Percentiles rank a stretch among this genome's conserved stretches.
phyloP scores from a whole-genome alignment of 129 eudicot species.

The Flaveria trinervia region DNA sequence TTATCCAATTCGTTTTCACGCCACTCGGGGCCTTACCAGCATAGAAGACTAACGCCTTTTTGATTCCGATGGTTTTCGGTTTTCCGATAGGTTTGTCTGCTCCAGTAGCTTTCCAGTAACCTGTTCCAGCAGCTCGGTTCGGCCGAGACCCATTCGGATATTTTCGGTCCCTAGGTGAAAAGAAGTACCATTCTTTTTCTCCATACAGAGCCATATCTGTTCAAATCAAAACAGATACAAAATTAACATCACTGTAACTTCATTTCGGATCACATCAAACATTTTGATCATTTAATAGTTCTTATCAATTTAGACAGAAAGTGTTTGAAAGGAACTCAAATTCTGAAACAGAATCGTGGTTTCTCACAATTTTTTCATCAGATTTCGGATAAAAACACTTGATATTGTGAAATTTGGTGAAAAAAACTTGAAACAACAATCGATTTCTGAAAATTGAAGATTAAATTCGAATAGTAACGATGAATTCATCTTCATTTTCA shows the following conservation, averaged over 20 bases:
- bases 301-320: no score
- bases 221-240: neutral
- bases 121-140: conserved; percentile 24
- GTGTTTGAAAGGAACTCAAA: neutral
- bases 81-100: conserved; percentile 31
- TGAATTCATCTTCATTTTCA: no score
- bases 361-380: no score
- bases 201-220: conserved; percentile 32
- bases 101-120: conserved; percentile 42
- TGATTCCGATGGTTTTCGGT: conserved; percentile 14
- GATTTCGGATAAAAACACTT: no score
- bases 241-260: neutral
- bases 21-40: conserved; percentile 24
- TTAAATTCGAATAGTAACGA: no score
- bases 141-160: conserved; percentile 39
- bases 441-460: no score
- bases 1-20: conserved; percentile 35
- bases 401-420: no score
- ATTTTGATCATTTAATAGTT: no score
- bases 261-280: no score
- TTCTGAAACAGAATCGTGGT: neutral
- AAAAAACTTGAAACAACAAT: no score
- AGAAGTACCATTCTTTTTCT: conserved; percentile 44
- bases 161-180: conserved; percentile 32
- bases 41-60: conserved; percentile 31